phyloP scores from a whole-genome alignment of 441 rosid genomes.

The Euphorbia schlechtendalii region DNA sequence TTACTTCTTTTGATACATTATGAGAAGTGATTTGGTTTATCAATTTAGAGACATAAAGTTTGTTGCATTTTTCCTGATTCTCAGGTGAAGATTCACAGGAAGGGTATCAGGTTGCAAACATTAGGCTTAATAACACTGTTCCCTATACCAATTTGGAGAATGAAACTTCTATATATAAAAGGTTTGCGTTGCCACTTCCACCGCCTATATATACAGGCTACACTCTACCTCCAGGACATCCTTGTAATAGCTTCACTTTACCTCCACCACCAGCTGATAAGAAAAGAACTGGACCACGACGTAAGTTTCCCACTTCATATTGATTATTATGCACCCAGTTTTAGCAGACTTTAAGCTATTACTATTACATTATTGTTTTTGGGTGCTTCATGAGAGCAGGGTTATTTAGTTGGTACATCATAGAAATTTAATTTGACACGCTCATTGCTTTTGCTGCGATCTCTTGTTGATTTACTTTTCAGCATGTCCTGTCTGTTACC shows the following conservation, averaged over 20 bases:
- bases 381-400: slow-evolving; percentile 11
- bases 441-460: slow-evolving; percentile 30
- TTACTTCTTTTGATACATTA: background rate
- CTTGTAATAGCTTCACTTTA: slow-evolving; percentile 58
- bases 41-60: slow-evolving; percentile 6
- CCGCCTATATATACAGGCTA: slow-evolving; percentile 63
- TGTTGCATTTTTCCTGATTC: slow-evolving; percentile 17
- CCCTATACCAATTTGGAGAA: slow-evolving; percentile 14
- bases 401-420: slow-evolving; percentile 11
- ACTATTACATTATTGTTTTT: background rate
- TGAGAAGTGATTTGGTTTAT: background rate
- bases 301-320: slow-evolving; percentile 39
- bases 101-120: slow-evolving; percentile 33
- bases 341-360: background rate
- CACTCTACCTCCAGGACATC: slow-evolving; percentile 81
- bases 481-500: slow-evolving; percentile 95
- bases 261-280: slow-evolving; percentile 95
- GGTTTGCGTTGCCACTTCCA: slow-evolving; percentile 39
- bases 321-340: background rate
- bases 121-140: slow-evolving; percentile 31
- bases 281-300: slow-evolving; percentile 83
- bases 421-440: background rate
- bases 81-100: slow-evolving; percentile 70
- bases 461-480: slow-evolving; percentile 26
- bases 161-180: slow-evolving; percentile 20